Evolutionary conservation across 306 rosid genomes (phyloP).

Genomic region (Cicer yamashitae): DNA sequence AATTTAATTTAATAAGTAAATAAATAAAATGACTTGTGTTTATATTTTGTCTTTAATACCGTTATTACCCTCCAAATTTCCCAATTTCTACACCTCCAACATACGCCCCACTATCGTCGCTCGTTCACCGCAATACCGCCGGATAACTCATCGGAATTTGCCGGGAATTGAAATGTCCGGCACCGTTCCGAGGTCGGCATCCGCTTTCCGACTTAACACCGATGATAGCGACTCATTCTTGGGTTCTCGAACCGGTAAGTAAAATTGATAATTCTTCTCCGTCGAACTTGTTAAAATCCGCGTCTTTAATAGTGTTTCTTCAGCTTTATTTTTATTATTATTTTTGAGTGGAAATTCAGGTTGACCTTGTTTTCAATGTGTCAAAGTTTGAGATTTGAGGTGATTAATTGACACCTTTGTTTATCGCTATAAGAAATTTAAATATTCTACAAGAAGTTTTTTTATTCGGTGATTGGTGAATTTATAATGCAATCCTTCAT

Average conservation of each 20-base stretch:
- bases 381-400: conserved; percentile 12
- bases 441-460: background rate
- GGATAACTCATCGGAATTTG: conserved; percentile 50
- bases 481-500: background rate
- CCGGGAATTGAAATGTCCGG: conserved; percentile 56
- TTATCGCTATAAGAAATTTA: background rate
- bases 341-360: background rate
- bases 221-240: conserved; percentile 53
- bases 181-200: conserved; percentile 50
- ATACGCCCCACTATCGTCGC: conserved; percentile 28
- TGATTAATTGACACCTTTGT: background rate
- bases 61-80: conserved; percentile 57
- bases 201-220: conserved; percentile 51
- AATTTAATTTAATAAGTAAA: background rate
- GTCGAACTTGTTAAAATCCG: background rate
- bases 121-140: conserved; percentile 43
- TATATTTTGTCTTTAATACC: conserved; percentile 48
- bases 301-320: background rate
- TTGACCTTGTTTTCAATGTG: background rate
- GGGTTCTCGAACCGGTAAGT: conserved; percentile 57
- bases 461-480: background rate
- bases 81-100: conserved; percentile 1
- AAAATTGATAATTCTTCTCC: conserved; percentile 21
- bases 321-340: background rate
- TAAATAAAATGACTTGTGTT: conserved; percentile 39